Evolutionary conservation across 2,329 filamentous ascomycete species (phyloP), one percentile per base, ranked within the genome.

Genomic region (Claviceps digitariae): DNA sequence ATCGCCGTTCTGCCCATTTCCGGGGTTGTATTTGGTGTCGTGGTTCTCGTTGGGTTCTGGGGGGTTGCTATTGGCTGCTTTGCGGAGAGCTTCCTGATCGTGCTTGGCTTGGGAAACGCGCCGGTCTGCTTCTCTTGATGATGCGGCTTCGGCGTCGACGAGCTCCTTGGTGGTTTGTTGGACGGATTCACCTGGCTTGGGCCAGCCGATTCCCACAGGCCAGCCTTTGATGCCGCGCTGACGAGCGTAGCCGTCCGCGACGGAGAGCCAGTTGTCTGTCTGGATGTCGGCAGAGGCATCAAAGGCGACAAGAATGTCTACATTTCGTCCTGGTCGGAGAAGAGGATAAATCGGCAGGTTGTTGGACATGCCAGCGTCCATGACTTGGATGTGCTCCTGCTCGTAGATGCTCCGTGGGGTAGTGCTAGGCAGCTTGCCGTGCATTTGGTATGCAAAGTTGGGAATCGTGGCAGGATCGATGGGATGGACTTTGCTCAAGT

Each of bases 361-460:
- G 66, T 98, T 97, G 58, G 87, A 94, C 93, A 98, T 98, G 50
- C 93, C 93, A 1, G 93, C 90, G 67, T 98, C 93, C 90, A 96
- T 97, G 17, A 91, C 76, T 58, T 87, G 84, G 20, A 91, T 75
- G 65, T 95, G 85, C 46, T 83, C 75, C 15, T 76, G 77, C 20
- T 80, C 74, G 61, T 87, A 83, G 41, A 95, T 80, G 54, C 81
- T 89, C 34, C 84, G 79, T 0, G 93, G 90, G n/a, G 85, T 86
- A 0, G 87, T 87, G 1, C 79, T 69, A 0, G 89, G 86, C 7
- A 98, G 74, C 56, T 80, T 76, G 13, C 80, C 83, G 60, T 86
- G 77, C 83, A 98, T 86, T 9, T 86, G 87, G 56, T 89, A 82
- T 0, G 84, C 84, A 63, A 86, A 97, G 66, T 98, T 98, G 2